These are phyloP conservation scores for Wickerhamiella alocasiicola DNA, from an alignment of 805 yeast species.

Conservation along the genomic window DNA sequence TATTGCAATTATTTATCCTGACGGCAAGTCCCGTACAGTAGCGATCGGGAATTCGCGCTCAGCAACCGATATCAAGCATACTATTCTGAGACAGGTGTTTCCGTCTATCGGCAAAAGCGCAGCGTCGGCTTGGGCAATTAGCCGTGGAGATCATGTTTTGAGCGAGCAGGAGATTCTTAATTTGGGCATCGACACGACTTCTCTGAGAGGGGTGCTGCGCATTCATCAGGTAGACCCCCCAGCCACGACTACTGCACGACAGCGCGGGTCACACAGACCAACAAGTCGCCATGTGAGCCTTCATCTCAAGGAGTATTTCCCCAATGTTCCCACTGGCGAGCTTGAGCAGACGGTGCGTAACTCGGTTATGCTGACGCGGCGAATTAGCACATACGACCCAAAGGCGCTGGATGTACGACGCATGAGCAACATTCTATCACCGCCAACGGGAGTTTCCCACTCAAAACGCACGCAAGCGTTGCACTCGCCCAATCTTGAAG, in stretches of 20 bases:
- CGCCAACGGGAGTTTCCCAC: not conserved
- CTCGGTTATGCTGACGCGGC: slow-evolving; percentile 66
- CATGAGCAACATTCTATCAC: slow-evolving; percentile 2
- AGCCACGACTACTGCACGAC: not conserved
- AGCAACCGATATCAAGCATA: slow-evolving; percentile 16
- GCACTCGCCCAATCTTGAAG: slow-evolving; percentile 21
- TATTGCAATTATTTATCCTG: slow-evolving; percentile 9
- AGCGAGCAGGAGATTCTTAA: slow-evolving; percentile 17
- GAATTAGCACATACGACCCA: slow-evolving; percentile 32
- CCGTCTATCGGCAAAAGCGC: slow-evolving; percentile 15
- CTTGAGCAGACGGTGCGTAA: slow-evolving; percentile 72
- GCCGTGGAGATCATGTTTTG: slow-evolving; percentile 10
- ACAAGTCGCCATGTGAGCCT: slow-evolving; percentile 85
- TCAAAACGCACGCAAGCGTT: not conserved
- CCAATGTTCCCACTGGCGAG: slow-evolving; percentile 59
- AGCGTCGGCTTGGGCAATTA: slow-evolving; percentile 10
- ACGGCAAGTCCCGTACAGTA: slow-evolving; percentile 12
- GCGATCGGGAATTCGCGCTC: slow-evolving; percentile 4
- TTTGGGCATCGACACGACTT: slow-evolving; percentile 11
- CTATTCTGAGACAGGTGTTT: slow-evolving; percentile 10
- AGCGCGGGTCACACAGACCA: slow-evolving; percentile 52
- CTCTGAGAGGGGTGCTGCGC: slow-evolving; percentile 26
- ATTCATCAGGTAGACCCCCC: slow-evolving; percentile 7
- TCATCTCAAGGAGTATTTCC: slow-evolving; percentile 82
- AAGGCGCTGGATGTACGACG: slow-evolving; percentile 4